Base-by-base conservation (phyloP, 1,284 basidiomycete species). In the Ganoderma multipileum region DNA sequence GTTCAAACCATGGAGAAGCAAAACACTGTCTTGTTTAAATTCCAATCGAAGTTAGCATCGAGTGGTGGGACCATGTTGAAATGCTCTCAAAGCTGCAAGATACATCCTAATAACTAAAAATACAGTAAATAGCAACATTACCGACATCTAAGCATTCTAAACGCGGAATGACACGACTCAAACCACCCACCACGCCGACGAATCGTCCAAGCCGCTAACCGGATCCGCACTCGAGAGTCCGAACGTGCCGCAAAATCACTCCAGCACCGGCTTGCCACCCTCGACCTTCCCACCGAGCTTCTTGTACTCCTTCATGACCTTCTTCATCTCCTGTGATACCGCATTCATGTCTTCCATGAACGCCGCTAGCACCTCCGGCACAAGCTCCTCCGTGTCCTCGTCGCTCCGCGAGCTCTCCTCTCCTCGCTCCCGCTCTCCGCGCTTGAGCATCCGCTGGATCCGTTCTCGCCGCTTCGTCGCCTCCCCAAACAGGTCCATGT, bases 361-460 rank as follows among this genome's bases (percentile, higher is more conserved):
- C 68, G 81, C 81, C 63, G 76, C 71, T 67, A 90, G 71, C 28
- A 87, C 87, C 38, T 90, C 88, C 5, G 80, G 76, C 70, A 85
- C 83, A 81, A 90, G 78, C 65, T 86, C 85, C 54, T 87, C 87
- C 26, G 79, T 72, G 67, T 86, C 86, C 26, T 81, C 81, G 69
- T 87, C 85, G 36, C 41, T 64, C 63, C 28, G 81, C 84, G 72
- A 85, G 86, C 16, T 80, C 82, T 58, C 80, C 76, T 12, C 58
- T 6, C 58, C 58, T 12, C 36, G 9, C 38, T 68, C 66, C 28
- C 79, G 81, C 20, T 78, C 77, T 38, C 78, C 77, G 36, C 76
- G 78, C 54, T 76, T 76, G 42, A 88, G 78, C 69, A 86, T 71
- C 38, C 76, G 78, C 75, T 84, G 80, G 50, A 89, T 81, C 73